These are phyloP conservation scores for Amborella trichopoda DNA, from an alignment of 164 flowering plant genomes.

Conservation along the genomic window DNA sequence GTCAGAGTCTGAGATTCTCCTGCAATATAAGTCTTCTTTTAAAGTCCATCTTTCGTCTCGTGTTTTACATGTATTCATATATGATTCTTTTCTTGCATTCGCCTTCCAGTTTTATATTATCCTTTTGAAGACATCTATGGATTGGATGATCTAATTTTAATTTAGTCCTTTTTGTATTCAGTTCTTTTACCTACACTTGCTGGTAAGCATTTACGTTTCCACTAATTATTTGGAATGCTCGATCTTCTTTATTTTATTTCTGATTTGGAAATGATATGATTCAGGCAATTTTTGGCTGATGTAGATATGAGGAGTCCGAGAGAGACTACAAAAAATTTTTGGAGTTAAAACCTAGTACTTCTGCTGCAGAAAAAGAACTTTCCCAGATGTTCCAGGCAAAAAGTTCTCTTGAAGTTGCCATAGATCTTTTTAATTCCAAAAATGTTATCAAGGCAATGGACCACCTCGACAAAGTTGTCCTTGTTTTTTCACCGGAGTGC, in stretches of 20 bases:
- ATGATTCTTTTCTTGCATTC: no score
- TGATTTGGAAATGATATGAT: conserved; percentile 37
- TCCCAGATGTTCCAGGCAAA: conserved; percentile 73
- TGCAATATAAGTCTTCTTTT: no score
- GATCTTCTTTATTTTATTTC: conserved; percentile 15
- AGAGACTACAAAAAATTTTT: conserved; percentile 59
- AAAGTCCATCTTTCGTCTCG: no score
- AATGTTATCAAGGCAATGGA: conserved; percentile 70
- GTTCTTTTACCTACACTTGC: no score
- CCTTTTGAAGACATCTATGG: no score
- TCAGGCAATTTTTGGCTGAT: conserved; percentile 43
- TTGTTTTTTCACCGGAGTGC: conserved; percentile 91
- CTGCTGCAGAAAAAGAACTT: conserved; percentile 78
- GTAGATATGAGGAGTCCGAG: conserved; percentile 93
- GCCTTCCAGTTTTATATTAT: no score
- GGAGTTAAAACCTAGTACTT: conserved; percentile 62
- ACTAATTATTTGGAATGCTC: no score
- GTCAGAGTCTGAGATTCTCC: no score
- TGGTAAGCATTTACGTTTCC: no score
- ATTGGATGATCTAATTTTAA: no score
- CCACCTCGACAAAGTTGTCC: conserved; percentile 75
- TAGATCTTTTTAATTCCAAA: conserved; percentile 46
- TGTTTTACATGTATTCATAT: no score
- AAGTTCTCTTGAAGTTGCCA: conserved; percentile 60
- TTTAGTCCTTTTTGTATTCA: no score